Conservation (phyloP, 441 rosid genomes). For the Iberis amara region DNA sequence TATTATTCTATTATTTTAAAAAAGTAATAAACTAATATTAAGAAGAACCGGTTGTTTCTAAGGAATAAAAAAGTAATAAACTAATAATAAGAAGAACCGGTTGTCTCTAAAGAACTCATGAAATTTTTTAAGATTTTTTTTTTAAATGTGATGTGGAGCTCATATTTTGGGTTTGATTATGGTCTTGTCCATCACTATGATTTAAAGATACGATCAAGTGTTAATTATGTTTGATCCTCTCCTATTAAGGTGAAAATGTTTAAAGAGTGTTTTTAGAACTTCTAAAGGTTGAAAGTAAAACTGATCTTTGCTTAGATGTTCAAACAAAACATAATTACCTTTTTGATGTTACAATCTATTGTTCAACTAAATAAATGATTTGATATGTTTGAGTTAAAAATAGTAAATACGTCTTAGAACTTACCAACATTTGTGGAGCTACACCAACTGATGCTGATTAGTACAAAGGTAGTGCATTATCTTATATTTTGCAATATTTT, state of each 20-base stretch:
- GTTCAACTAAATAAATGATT: not conserved
- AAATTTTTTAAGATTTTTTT: too few relatives aligned
- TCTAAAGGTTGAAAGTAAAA: constrained; percentile 2
- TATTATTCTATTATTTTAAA: too few relatives aligned
- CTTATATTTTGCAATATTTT: not conserved
- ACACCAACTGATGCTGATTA: not conserved
- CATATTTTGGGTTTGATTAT: constrained; percentile 7
- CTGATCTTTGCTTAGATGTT: constrained; percentile 6
- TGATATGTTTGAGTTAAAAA: not conserved
- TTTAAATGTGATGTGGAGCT: not conserved
- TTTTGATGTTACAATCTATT: not conserved
- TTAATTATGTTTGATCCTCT: constrained; percentile 8
- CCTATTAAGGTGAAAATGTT: not conserved
- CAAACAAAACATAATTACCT: constrained; percentile 1
- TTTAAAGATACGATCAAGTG: not conserved
- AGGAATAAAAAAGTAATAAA: too few relatives aligned
- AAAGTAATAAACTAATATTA: too few relatives aligned
- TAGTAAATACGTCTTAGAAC: not conserved
- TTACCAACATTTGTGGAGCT: not conserved
- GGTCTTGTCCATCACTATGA: too few relatives aligned
- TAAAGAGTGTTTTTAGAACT: constrained; percentile 8
- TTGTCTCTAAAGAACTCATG: too few relatives aligned
- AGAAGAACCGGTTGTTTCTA: too few relatives aligned
- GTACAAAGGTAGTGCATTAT: not conserved
- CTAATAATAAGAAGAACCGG: too few relatives aligned